Base-by-base conservation (phyloP, 352 stramenopile species). In the Thraustotheca clavata region DNA sequence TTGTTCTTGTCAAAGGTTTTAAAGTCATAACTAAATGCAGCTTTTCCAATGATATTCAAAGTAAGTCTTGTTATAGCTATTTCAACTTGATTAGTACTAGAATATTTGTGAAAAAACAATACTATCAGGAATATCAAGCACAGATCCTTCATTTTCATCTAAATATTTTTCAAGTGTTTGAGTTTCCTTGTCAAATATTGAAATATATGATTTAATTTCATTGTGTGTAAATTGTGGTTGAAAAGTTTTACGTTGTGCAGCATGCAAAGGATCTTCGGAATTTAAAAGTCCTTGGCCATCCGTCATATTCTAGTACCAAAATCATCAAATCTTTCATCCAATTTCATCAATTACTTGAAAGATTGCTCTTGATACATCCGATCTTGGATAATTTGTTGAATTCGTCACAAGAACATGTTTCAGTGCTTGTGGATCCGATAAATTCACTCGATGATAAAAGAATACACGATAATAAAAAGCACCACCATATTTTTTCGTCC, bases 31-130 rank as follows among this genome's bases (percentile, higher is more conserved):
- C 54, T 35, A 24, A 62, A 62, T 12, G 54, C 54, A 1, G 54
- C 26, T 29, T 48, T 43, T 38, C 54, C 54, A 49, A 62, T 62
- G 33, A 62, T 49, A 29, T 62, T 39, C 20, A 62, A n/a, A 24
- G 54, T 62, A 9, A 62, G 34, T 20, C 38, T 29, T 20, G 54
- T 62, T 12, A 49, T 47, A 11, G 50, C 54, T 62, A 49, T 11
- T 26, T 4, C n/a, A 9, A n/a, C n/a, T n/a, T n/a, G n/a, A n/a
- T n/a, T n/a, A n/a, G n/a, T n/a, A n/a, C n/a, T n/a, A n/a, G n/a
- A n/a, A n/a, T n/a, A n/a, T n/a, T n/a, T n/a, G n/a, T n/a, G n/a
- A n/a, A n/a, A n/a, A n/a, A n/a, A n/a, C n/a, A n/a, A n/a, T n/a
- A n/a, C n/a, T n/a, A n/a, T n/a, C n/a, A n/a, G n/a, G n/a, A n/a